Conservation (phyloP, 2,329 filamentous ascomycete genomes). For the Hypoxylon sp. region DNA sequence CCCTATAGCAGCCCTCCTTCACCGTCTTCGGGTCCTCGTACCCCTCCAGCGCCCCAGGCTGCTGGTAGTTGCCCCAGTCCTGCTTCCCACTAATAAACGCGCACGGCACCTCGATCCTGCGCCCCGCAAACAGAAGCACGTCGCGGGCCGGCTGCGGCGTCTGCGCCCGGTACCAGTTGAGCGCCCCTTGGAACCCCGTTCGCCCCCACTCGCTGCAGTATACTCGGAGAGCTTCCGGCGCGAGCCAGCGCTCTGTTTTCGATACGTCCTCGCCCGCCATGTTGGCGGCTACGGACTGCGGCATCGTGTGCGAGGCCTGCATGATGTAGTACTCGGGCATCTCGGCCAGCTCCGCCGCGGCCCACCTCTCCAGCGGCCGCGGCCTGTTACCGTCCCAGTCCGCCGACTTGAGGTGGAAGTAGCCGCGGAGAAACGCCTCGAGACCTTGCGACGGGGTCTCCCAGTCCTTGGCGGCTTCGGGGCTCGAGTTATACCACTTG, state of each 20-base stretch:
- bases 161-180: slow-evolving; percentile 75
- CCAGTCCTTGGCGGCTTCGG: slow-evolving; percentile 62
- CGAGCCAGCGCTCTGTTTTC: slow-evolving; percentile 64
- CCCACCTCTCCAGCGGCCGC: slow-evolving; percentile 65
- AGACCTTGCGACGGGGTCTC: slow-evolving; percentile 54
- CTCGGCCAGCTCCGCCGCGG: slow-evolving; percentile 65
- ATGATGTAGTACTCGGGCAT: slow-evolving; percentile 79
- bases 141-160: slow-evolving; percentile 61
- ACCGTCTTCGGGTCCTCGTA: slow-evolving; percentile 63
- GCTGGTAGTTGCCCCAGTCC: slow-evolving; percentile 77
- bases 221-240: slow-evolving; percentile 66
- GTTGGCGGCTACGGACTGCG: slow-evolving; percentile 64
- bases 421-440: slow-evolving; percentile 71
- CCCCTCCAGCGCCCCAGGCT: slow-evolving; percentile 71
- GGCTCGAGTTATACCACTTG: slow-evolving; percentile 72
- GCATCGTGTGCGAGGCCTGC: slow-evolving; percentile 68
- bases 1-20: slow-evolving; percentile 60
- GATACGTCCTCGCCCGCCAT: slow-evolving; percentile 64
- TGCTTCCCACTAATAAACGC: slow-evolving; percentile 70
- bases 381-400: slow-evolving; percentile 68
- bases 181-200: slow-evolving; percentile 72
- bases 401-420: slow-evolving; percentile 75
- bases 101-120: slow-evolving; percentile 70
- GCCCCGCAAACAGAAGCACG: slow-evolving; percentile 68
- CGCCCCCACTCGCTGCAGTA: slow-evolving; percentile 71